Percentiles rank a stretch among this genome's conserved stretches.
Conservation (phyloP, 345 rosid genomes). For the Brassica cretica region DNA sequence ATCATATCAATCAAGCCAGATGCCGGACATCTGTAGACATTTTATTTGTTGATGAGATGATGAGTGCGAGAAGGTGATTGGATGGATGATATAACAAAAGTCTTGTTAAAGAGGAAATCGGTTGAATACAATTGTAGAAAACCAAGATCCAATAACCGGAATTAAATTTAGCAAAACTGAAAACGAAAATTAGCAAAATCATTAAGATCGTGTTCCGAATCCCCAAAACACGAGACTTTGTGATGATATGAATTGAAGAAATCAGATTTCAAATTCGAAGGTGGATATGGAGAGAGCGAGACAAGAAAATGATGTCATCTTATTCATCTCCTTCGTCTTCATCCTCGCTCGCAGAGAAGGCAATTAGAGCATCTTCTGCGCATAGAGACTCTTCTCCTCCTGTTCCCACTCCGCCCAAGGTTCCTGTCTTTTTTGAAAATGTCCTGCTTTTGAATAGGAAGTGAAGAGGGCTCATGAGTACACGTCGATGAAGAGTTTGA, state of each 20-base stretch:
- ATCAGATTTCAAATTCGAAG: slow-evolving; percentile 19
- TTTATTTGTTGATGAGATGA: background rate
- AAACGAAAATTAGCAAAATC: background rate
- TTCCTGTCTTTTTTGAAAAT: background rate
- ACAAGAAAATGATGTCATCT: slow-evolving; percentile 12
- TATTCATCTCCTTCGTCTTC: slow-evolving; percentile 31
- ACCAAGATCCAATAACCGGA: slow-evolving; percentile 29
- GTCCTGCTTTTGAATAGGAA: slow-evolving; percentile 40
- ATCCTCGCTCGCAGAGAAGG: slow-evolving; percentile 60
- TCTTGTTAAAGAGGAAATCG: background rate
- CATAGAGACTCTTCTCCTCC: slow-evolving; percentile 45
- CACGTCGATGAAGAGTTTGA: slow-evolving; percentile 47
- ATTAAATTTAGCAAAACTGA: background rate
- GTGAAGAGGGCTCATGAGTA: slow-evolving; percentile 40
- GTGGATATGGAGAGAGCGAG: background rate
- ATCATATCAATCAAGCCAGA: background rate
- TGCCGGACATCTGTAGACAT: background rate
- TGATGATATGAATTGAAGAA: background rate
- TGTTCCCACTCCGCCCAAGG: slow-evolving; percentile 4
- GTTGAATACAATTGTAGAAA: background rate
- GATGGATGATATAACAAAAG: background rate
- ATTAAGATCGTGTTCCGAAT: background rate
- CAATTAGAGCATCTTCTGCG: slow-evolving; percentile 46
- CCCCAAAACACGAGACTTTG: slow-evolving; percentile 9
- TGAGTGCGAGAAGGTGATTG: background rate